A percentile compares a stretch with the other conserved stretches of the same genome.
Evolutionary conservation across 2,329 filamentous ascomycete species (phyloP).

Genomic region (Laburnicola sp.): DNA sequence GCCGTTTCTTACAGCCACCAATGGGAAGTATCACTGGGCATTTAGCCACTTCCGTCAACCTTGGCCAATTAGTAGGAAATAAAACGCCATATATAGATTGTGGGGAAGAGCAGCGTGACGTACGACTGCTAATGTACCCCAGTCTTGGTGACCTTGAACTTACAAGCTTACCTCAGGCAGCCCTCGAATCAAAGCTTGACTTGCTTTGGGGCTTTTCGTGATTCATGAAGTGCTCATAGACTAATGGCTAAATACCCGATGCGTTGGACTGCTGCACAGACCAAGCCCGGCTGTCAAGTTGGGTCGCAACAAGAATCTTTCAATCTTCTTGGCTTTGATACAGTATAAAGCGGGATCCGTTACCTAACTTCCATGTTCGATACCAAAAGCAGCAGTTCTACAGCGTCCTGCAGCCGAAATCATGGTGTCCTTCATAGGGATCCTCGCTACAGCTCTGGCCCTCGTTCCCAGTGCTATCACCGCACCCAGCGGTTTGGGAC

Average conservation of each 20-base stretch:
- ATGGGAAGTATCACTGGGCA: constrained; percentile 4
- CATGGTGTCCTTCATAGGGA: constrained; percentile 15
- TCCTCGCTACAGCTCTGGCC: constrained; percentile 15
- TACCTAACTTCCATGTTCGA: neutral
- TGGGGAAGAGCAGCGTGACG: constrained; percentile 12
- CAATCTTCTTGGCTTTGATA: constrained; percentile 5
- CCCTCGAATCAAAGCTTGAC: constrained; percentile 11
- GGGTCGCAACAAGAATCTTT: constrained; percentile 1
- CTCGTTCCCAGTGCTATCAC: constrained; percentile 13
- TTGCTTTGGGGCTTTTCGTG: constrained; percentile 4
- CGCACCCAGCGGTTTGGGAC: constrained; percentile 11
- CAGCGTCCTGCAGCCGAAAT: neutral
- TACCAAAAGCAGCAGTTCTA: neutral
- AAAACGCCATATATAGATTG: constrained; percentile 10
- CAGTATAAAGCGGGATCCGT: constrained; percentile 9
- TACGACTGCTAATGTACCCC: constrained; percentile 14
- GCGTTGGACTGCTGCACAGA: constrained; percentile 5
- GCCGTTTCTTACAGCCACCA: constrained; percentile 4
- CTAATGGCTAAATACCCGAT: constrained; percentile 16
- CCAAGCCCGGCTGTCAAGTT: constrained; percentile 11
- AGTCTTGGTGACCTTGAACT: constrained; percentile 15
- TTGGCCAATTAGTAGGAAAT: constrained; percentile 1
- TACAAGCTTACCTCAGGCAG: constrained; percentile 14
- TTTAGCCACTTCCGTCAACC: constrained; percentile 14
- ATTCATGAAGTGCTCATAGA: constrained; percentile 10